phyloP scores from a whole-genome alignment of 2,329 filamentous ascomycete species.

The Bipolaris zeicola region DNA sequence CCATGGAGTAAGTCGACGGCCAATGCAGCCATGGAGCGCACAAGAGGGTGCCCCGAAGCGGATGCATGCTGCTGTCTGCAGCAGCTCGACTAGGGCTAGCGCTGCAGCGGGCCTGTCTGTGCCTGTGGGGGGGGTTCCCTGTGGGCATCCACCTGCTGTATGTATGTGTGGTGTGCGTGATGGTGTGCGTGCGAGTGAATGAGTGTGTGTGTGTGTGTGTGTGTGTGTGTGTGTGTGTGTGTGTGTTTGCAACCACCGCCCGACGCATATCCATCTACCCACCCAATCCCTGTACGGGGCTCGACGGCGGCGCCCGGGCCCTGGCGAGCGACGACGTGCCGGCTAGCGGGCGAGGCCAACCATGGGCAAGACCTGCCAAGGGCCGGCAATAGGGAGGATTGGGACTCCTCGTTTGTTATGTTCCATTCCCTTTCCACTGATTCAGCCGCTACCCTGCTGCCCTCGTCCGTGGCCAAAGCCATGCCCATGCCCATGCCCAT shows the following conservation, averaged over 20 bases:
- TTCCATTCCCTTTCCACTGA: too few relatives aligned
- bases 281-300: constrained; percentile 24
- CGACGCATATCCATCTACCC: not conserved
- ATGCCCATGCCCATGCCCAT: constrained; percentile 4
- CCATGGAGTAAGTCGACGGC: constrained; percentile 6
- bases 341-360: constrained; percentile 1
- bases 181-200: not conserved
- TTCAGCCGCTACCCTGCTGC: too few relatives aligned
- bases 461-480: too few relatives aligned
- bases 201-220: not conserved
- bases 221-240: too few relatives aligned
- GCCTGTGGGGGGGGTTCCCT: constrained; percentile 17
- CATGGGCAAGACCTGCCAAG: not conserved
- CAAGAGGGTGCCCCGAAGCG: constrained; percentile 7
- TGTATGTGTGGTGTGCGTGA: not conserved
- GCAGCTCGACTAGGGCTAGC: constrained; percentile 14
- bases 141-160: constrained; percentile 7
- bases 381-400: constrained; percentile 27
- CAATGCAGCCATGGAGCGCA: constrained; percentile 14
- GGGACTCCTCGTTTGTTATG: constrained; percentile 8
- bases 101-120: constrained; percentile 13
- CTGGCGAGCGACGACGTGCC: constrained; percentile 21
- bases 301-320: constrained; percentile 18
- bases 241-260: not conserved
- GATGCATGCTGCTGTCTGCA: constrained; percentile 1